A percentile compares a stretch with the other conserved stretches of the same genome.
Evolutionary conservation across 108 stramenopile genomes (phyloP).

Genomic region (Asterionellopsis glacialis): DNA sequence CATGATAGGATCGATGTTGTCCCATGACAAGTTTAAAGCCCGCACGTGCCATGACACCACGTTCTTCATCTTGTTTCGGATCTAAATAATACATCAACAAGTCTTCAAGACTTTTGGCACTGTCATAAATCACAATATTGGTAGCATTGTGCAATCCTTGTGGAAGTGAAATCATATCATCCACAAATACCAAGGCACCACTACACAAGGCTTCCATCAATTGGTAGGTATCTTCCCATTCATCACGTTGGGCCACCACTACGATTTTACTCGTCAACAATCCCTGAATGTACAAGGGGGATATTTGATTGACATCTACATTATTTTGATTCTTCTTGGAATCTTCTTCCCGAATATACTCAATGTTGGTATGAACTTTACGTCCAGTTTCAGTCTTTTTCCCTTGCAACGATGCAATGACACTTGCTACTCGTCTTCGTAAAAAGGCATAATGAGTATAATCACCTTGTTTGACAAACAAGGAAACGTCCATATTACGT

Average conservation of each 20-base stretch:
- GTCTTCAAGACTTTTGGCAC: conserved; percentile 15
- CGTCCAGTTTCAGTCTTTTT: not conserved
- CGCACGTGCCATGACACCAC: conserved; percentile 28
- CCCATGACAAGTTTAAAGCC: conserved; percentile 45
- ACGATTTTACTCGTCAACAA: conserved; percentile 51
- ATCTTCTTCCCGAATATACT: not conserved
- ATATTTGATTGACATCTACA: not conserved
- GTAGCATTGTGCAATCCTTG: conserved; percentile 22
- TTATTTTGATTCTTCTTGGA: not conserved
- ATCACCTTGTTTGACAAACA: conserved; percentile 34
- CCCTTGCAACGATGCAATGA: conserved; percentile 11
- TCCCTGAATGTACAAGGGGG: conserved; percentile 16
- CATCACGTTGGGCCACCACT: conserved; percentile 57
- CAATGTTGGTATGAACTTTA: not conserved
- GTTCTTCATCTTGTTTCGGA: conserved; percentile 20
- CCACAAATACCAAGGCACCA: conserved; percentile 61
- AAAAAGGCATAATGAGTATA: conserved; percentile 39
- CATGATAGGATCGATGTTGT: conserved; percentile 48
- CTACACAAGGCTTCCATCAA: conserved; percentile 52
- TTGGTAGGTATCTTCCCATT: conserved; percentile 65
- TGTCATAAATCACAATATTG: conserved; percentile 44
- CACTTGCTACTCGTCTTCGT: conserved; percentile 20
- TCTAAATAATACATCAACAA: conserved; percentile 36
- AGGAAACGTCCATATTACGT: conserved; percentile 25
- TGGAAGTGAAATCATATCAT: conserved; percentile 42